Evolutionary conservation across 2,329 filamentous ascomycete genomes (phyloP).

Genomic region (Dothideomycetidae sp.): DNA sequence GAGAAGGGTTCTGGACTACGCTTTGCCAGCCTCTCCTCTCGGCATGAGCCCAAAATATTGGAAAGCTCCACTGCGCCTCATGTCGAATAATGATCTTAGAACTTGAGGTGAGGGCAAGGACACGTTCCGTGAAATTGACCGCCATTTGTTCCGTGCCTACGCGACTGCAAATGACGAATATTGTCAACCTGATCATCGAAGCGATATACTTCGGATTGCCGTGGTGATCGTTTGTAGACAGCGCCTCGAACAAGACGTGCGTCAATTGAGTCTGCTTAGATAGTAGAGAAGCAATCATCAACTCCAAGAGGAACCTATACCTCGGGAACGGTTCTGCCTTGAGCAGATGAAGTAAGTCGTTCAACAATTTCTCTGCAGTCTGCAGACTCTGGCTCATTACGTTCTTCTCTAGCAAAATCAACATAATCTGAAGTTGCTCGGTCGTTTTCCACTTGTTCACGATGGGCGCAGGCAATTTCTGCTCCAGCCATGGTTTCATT

Average conservation of each 20-base stretch:
- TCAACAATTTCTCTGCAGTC: constrained; percentile 23
- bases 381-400: not conserved
- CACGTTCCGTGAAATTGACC: constrained; percentile 25
- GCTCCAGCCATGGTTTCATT: constrained; percentile 29
- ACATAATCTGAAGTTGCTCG: constrained; percentile 33
- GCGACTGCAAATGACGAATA: constrained; percentile 27
- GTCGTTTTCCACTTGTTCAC: constrained; percentile 36
- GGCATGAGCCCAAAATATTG: constrained; percentile 30
- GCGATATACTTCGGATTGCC: constrained; percentile 34
- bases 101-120: constrained; percentile 32
- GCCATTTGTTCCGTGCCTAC: constrained; percentile 26
- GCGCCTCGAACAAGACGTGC: constrained; percentile 22
- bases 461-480: constrained; percentile 29
- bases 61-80: constrained; percentile 37
- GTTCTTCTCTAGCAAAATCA: constrained; percentile 26
- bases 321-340: constrained; percentile 33
- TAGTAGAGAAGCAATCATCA: constrained; percentile 33
- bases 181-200: constrained; percentile 33
- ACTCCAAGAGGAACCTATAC: constrained; percentile 34
- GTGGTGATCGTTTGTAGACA: constrained; percentile 30
- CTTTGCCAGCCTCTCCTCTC: constrained; percentile 22
- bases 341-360: constrained; percentile 27
- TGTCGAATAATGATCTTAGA: constrained; percentile 40
- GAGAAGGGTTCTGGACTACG: constrained; percentile 28
- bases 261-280: constrained; percentile 22